A percentile compares a stretch with the other conserved stretches of the same genome.
Conservation (phyloP, 208 protist genomes). For the Balamuthia mandrillaris region DNA sequence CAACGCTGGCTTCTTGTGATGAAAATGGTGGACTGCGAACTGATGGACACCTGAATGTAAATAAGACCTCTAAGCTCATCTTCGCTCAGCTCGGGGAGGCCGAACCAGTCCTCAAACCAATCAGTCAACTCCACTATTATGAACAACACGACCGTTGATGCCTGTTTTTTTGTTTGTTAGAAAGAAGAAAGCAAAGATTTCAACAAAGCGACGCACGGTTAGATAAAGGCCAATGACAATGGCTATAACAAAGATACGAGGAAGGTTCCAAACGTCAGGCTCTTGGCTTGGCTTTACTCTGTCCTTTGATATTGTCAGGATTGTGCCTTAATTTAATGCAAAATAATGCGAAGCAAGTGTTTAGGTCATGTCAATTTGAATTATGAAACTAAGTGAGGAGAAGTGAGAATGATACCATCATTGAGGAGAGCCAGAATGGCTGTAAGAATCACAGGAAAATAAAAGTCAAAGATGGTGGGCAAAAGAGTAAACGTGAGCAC, state of each 20-base stretch:
- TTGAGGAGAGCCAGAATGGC: slow-evolving; percentile 69
- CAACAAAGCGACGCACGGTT: too few relatives aligned
- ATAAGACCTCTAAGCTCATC: slow-evolving; percentile 61
- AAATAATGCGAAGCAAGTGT: too few relatives aligned
- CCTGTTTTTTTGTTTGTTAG: too few relatives aligned
- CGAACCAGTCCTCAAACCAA: slow-evolving; percentile 16
- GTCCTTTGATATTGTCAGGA: slow-evolving; percentile 69
- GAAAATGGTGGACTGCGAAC: background rate
- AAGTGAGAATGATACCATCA: slow-evolving; percentile 72
- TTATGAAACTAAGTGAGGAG: too few relatives aligned
- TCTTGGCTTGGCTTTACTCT: slow-evolving; percentile 49
- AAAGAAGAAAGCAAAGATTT: too few relatives aligned
- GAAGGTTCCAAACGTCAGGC: slow-evolving; percentile 61
- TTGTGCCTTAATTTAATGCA: too few relatives aligned
- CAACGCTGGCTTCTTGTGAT: background rate
- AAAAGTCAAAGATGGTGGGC: background rate
- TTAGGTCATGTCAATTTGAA: too few relatives aligned
- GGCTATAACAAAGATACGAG: slow-evolving; percentile 53
- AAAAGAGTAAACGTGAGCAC: background rate
- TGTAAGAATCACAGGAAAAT: slow-evolving; percentile 58
- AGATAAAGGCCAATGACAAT: slow-evolving; percentile 58
- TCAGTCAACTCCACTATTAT: slow-evolving; percentile 33
- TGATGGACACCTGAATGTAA: slow-evolving; percentile 50
- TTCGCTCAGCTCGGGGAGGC: background rate
- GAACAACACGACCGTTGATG: slow-evolving; percentile 63